These are phyloP conservation scores for Acidomyces sp. DNA, from an alignment of 495 filamentous ascomycete genomes.

Conservation along the genomic window DNA sequence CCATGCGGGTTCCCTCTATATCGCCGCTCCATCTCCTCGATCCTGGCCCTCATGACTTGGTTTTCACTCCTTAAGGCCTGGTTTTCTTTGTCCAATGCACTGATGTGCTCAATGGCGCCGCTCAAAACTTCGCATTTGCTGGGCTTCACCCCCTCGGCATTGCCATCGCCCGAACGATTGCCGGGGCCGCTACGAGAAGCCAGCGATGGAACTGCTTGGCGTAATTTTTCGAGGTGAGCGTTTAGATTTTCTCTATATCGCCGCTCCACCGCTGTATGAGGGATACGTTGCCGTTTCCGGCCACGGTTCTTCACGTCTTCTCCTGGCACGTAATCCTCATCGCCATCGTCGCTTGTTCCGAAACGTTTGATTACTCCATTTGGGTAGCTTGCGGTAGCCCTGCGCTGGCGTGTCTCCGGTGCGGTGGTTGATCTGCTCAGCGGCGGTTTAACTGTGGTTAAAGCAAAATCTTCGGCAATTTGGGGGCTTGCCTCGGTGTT, in stretches of 20 bases:
- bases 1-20: too few relatives aligned
- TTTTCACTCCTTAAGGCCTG: conserved; percentile 3
- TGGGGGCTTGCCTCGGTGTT: neutral
- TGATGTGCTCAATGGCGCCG: conserved; percentile 17
- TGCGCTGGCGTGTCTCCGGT: conserved; percentile 1
- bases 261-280: conserved; percentile 19
- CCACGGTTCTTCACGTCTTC: conserved; percentile 3
- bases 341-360: conserved; percentile 8
- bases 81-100: conserved; percentile 5
- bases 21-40: conserved; percentile 11
- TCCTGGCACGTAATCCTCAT: conserved; percentile 2
- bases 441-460: neutral
- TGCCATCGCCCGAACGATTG: neutral
- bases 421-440: conserved; percentile 6
- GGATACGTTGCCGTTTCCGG: conserved; percentile 17
- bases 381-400: neutral
- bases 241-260: conserved; percentile 20
- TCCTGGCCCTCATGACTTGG: neutral
- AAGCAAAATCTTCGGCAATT: neutral
- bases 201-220: conserved; percentile 12
- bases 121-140: conserved; percentile 20
- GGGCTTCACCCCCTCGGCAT: conserved; percentile 10
- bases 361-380: conserved; percentile 1
- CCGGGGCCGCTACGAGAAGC: neutral
- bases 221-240: conserved; percentile 17